Evolutionary conservation across 176 grass and related monocot species (phyloP), one percentile per base, ranked within the genome.

Genomic region (Aegilops sharonensis): DNA sequence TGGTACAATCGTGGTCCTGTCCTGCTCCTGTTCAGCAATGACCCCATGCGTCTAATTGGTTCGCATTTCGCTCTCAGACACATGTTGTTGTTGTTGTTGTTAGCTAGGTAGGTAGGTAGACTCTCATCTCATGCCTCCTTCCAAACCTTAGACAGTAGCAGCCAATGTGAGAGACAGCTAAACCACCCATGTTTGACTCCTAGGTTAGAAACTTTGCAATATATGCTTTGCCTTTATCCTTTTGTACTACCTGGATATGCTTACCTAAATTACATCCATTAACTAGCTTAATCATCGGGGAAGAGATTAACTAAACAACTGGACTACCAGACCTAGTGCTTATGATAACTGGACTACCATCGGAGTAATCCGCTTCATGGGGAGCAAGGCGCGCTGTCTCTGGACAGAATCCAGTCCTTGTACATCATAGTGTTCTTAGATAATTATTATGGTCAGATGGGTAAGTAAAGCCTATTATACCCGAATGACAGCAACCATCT

Each of bases 41-140:
- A 57, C 52, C 47, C 61, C 67, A 91, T 76, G 43, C 18, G 5
- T 88, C 76, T n/a, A 45, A 85, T 82, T 72, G 82, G 86, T 85
- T 91, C 81, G 34, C 86, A 81, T 65, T 64, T 88, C 71, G 72
- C 90, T 85, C 77, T 91, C 86, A 72, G 9, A 71, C 69, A 50
- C 77, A 63, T 61, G 62, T 72, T 67, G 47, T 45, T 54, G 48
- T 72, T 67, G 48, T 72, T 67, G 48, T 68, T 67, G 64, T 5
- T 56, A 30, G 27, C 68, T 69, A 76, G 47, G 48, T 64, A 77
- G 74, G 74, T 56, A 52, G 72, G 72, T 76, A 11, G 72, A 31
- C 72, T 76, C 8, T 52, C 63, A 31, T 71, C 61, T 72, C 66
- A 45, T n/a, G 39, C 31, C 65, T 15, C 80, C 81, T 63, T 64